Percentiles rank a stretch among this genome's conserved stretches.
phyloP scores from a whole-genome alignment of 2,329 filamentous ascomycete species.

The Colletotrichum tofieldiae region DNA sequence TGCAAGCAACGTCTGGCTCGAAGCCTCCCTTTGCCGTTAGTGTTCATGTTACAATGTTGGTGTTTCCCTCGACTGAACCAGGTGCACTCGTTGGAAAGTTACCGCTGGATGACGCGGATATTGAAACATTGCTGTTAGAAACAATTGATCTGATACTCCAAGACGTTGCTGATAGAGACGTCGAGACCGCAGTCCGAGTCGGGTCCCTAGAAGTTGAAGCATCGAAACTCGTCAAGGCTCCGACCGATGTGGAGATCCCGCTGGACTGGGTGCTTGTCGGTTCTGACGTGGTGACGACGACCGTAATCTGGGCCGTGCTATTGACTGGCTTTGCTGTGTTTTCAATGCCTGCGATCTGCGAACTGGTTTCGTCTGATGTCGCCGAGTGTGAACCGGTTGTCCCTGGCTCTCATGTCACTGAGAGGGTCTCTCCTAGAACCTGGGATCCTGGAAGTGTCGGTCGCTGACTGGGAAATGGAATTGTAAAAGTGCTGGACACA shows the following conservation, averaged over 20 bases:
- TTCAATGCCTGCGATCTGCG: conserved; percentile 7
- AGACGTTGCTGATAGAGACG: conserved; percentile 2
- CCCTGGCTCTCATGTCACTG: background rate
- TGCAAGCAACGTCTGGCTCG: background rate
- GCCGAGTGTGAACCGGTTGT: conserved; percentile 1
- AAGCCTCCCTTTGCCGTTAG: background rate
- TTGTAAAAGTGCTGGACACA: background rate
- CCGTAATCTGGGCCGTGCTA: background rate
- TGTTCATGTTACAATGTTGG: background rate
- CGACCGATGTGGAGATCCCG: background rate
- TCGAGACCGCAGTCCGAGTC: background rate
- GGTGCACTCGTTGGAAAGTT: background rate
- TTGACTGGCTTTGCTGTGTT: conserved; percentile 2
- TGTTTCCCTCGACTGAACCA: background rate
- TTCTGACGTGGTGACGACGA: conserved; percentile 15
- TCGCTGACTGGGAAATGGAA: background rate
- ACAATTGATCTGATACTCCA: background rate
- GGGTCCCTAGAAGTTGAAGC: background rate
- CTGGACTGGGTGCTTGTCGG: background rate
- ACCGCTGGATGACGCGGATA: conserved; percentile 10
- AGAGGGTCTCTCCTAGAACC: conserved; percentile 16
- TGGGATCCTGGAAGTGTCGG: background rate
- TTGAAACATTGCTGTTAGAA: conserved; percentile 9
- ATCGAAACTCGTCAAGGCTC: background rate
- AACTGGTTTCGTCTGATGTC: conserved; percentile 32